Conservation (phyloP, 2,329 filamentous ascomycete genomes). For the Cordyceps farinosa region DNA sequence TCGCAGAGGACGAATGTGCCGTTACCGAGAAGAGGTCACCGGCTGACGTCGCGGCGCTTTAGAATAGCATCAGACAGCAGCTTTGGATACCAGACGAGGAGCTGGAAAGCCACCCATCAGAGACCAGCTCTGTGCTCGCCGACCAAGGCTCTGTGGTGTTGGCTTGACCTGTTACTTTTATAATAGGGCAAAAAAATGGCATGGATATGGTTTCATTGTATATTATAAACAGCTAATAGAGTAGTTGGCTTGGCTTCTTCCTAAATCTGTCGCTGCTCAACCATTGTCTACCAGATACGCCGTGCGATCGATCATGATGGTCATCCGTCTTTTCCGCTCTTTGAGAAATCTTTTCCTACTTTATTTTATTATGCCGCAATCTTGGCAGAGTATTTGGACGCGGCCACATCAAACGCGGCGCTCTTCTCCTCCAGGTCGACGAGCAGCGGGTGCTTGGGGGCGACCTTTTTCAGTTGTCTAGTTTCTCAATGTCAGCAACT, state of each 20-base stretch:
- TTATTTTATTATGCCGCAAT: constrained; percentile 51
- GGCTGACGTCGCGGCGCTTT: constrained; percentile 31
- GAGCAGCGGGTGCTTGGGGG: constrained; percentile 68
- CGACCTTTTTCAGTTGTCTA: constrained; percentile 54
- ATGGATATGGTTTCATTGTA: neutral
- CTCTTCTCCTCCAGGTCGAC: constrained; percentile 76
- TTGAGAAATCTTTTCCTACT: neutral
- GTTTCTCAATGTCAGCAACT: constrained; percentile 25
- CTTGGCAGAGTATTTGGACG: constrained; percentile 82
- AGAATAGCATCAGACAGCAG: constrained; percentile 28
- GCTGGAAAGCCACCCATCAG: constrained; percentile 20
- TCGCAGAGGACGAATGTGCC: neutral
- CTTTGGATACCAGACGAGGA: constrained; percentile 33
- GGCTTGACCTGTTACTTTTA: neutral
- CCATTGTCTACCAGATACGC: constrained; percentile 11
- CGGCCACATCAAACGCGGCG: constrained; percentile 80
- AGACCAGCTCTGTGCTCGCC: neutral
- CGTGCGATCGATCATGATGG: constrained; percentile 2
- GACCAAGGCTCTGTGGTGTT: neutral
- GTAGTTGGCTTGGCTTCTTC: neutral
- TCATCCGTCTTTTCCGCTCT: constrained; percentile 6
- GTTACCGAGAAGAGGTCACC: constrained; percentile 13
- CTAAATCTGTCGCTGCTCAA: neutral
- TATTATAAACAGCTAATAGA: constrained; percentile 13
- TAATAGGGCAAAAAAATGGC: neutral